Evolutionary conservation across 2,329 filamentous ascomycete species (phyloP).

Genomic region (Stagonosporopsis chrysanthemi): DNA sequence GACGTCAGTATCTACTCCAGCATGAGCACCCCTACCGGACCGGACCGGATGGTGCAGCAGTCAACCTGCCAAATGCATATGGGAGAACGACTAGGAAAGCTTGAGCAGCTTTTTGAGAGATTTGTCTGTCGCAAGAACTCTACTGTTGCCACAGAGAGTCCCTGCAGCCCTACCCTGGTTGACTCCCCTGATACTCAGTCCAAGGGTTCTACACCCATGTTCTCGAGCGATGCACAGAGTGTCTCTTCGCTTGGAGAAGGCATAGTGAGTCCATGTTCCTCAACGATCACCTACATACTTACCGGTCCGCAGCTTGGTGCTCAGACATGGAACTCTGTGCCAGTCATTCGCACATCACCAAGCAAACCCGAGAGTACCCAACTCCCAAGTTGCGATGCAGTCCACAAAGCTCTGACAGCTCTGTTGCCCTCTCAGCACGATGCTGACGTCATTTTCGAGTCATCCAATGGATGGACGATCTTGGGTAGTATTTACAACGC

Average conservation of each 20-base stretch:
- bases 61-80: constrained; percentile 40
- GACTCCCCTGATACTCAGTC: constrained; percentile 32
- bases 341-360: constrained; percentile 35
- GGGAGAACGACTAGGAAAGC: constrained; percentile 43
- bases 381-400: constrained; percentile 23
- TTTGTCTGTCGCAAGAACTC: constrained; percentile 46
- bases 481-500: constrained; percentile 41
- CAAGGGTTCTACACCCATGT: constrained; percentile 28
- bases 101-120: constrained; percentile 47
- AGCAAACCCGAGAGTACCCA: constrained; percentile 24
- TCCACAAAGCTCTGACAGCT: constrained; percentile 33
- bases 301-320: constrained; percentile 34
- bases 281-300: constrained; percentile 14
- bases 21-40: constrained; percentile 20
- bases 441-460: constrained; percentile 47
- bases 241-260: constrained; percentile 40
- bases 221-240: constrained; percentile 36
- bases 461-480: constrained; percentile 48
- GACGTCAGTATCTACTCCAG: constrained; percentile 23
- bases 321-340: constrained; percentile 43
- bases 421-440: constrained; percentile 48
- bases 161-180: constrained; percentile 31
- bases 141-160: constrained; percentile 16
- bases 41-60: constrained; percentile 29
- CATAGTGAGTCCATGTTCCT: constrained; percentile 34